Evolutionary conservation across 2,329 filamentous ascomycete genomes (phyloP), one percentile per base, ranked within the genome.

Genomic region (Ascocoryne sarcoides): DNA sequence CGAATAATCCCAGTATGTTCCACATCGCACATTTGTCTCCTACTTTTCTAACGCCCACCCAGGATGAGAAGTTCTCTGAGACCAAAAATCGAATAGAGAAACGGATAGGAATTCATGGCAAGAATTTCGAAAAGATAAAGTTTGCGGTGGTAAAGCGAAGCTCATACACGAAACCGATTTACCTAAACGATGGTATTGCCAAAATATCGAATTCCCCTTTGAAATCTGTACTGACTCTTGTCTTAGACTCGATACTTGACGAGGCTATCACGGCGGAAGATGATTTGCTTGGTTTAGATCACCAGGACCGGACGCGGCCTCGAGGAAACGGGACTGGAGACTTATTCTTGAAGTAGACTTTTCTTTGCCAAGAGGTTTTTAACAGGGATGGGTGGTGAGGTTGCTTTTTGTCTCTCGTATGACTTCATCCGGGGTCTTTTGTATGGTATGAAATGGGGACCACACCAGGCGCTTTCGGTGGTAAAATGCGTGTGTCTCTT

Each of bases 81-180:
- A 95, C 89, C 32, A 95, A 90, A 67, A 87, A 94, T 65, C 79
- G 92, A n/a, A 69, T 98, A 3, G 89, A 92, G 53, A 90, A 89
- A 62, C 75, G 90, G 44, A 95, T 86, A 1, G 89, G 89, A 18
- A 81, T 98, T 65, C 95, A 95, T 65, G 93, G 92, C 62, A 98
- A 98, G 70, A 87, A 87, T 50, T 89, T 98, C 52, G 90, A 98
- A 63, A 96, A 96, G 71, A 92, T 98, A 63, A 95, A 93, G 64
- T 95, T 98, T 68, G 84, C 88, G 5, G 65, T 94, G 21, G 75
- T 95, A 37, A 70, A 79, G 60, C 71, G 84, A 60, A 53, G 65
- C 52, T 72, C 77, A 37, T 93, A 85, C 63, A 79, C 83, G 29
- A 87, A 83, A 57, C 83, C 88, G 18, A 74, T 78, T 44, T 93